Evolutionary conservation across 306 rosid genomes (phyloP).

Genomic region (Quercus variabilis): DNA sequence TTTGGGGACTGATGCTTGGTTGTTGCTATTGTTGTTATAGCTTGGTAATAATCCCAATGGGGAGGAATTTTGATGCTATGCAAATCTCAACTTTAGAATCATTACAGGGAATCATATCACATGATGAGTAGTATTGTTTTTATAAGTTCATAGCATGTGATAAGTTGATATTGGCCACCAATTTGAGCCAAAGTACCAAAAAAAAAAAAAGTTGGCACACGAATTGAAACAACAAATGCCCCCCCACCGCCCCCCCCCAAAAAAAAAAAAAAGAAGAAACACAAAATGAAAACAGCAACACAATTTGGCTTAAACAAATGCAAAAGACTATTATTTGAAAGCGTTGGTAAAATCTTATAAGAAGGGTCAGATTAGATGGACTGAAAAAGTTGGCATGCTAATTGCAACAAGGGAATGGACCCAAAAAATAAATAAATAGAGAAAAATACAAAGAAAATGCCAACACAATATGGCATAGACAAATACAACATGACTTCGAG

Average conservation of each 20-base stretch:
- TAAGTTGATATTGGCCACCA: not conserved
- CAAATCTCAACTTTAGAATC: not conserved
- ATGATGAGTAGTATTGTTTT: not conserved
- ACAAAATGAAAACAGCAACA: not conserved
- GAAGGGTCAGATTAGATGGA: not conserved
- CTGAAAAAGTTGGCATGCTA: not conserved
- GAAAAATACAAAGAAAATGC: not conserved
- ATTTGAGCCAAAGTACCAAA: not conserved
- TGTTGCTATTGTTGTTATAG: not conserved
- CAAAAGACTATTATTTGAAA: not conserved
- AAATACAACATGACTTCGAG: not conserved
- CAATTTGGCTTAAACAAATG: not conserved
- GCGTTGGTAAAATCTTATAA: not conserved
- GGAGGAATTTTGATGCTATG: not conserved
- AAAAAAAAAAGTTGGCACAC: not conserved
- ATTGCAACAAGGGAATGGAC: not conserved
- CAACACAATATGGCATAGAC: not conserved
- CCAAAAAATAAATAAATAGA: not conserved
- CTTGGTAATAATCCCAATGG: not conserved
- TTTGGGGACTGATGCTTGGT: too few species aligned
- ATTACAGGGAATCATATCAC: not conserved
- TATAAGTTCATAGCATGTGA: too few species aligned
- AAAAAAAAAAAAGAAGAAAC: not conserved
- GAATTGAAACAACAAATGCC: not conserved
- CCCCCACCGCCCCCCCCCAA: accelerated